phyloP scores from a whole-genome alignment of 352 stramenopile genomes.

The Phytophthora foliorum region DNA sequence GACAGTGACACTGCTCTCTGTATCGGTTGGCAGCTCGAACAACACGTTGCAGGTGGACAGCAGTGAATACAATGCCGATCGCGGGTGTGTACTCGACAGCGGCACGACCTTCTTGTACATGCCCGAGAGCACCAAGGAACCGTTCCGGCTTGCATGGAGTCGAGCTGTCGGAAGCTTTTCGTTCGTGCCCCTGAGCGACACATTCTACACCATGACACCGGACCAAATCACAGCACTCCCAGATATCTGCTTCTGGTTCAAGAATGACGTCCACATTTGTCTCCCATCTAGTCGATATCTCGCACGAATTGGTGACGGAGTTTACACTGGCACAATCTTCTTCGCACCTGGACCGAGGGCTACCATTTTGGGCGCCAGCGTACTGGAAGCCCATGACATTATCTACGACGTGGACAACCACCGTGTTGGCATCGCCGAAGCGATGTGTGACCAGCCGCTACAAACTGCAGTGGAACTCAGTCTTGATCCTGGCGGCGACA shows the following conservation, averaged over 20 bases:
- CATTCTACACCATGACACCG: conserved; percentile 51
- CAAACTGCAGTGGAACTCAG: conserved; percentile 57
- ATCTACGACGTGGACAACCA: conserved; percentile 85
- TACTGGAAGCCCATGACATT: conserved; percentile 75
- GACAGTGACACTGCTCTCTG: conserved; percentile 68
- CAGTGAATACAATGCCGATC: conserved; percentile 65
- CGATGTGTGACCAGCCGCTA: conserved; percentile 53
- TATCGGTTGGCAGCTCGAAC: conserved; percentile 49
- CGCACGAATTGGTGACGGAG: conserved; percentile 33
- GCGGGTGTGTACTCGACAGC: conserved; percentile 82
- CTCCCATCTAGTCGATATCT: conserved; percentile 66
- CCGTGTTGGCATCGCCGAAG: conserved; percentile 68
- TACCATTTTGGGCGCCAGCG: conserved; percentile 79
- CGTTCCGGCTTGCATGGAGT: conserved; percentile 64
- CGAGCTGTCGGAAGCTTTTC: conserved; percentile 51
- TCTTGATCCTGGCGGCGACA: conserved; percentile 67
- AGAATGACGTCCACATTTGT: conserved; percentile 67
- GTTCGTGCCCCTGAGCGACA: conserved; percentile 53
- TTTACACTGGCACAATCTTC: conserved; percentile 77
- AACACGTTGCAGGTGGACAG: conserved; percentile 49
- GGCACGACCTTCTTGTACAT: conserved; percentile 87
- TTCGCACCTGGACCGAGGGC: conserved; percentile 70
- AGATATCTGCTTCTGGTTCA: conserved; percentile 75
- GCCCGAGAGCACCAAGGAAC: conserved; percentile 38
- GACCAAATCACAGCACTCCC: conserved; percentile 49